phyloP scores from a whole-genome alignment of 164 flowering plant genomes.

The Chloranthus sessilifolius region DNA sequence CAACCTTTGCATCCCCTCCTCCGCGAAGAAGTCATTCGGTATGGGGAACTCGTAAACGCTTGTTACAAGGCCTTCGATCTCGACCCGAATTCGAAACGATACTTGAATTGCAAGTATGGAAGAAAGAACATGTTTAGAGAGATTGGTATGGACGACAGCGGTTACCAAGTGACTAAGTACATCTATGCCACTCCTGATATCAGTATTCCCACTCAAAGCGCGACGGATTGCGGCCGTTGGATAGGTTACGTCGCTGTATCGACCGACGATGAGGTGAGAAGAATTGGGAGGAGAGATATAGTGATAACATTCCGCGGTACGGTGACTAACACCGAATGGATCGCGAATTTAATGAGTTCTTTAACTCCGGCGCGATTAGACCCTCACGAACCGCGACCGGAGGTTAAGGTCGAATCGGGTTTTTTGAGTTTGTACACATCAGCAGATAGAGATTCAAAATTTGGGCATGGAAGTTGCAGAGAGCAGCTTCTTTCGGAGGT shows the following conservation, averaged over 20 bases:
- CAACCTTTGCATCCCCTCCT: slow-evolving; percentile 58
- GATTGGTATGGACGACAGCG: slow-evolving; percentile 44
- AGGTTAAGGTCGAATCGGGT: slow-evolving; percentile 49
- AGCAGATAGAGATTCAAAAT: slow-evolving; percentile 11
- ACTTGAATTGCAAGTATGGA: slow-evolving; percentile 59
- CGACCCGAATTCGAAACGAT: slow-evolving; percentile 44
- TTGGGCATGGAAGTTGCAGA: slow-evolving; percentile 15
- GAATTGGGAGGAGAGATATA: slow-evolving; percentile 61
- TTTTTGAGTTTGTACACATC: slow-evolving; percentile 22
- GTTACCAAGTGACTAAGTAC: slow-evolving; percentile 59
- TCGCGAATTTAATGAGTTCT: slow-evolving; percentile 56
- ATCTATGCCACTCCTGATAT: slow-evolving; percentile 62
- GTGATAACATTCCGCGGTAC: slow-evolving; percentile 61
- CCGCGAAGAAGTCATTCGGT: slow-evolving; percentile 46
- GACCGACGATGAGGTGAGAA: slow-evolving; percentile 26
- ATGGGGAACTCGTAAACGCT: slow-evolving; percentile 50
- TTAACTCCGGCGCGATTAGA: slow-evolving; percentile 51
- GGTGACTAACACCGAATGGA: slow-evolving; percentile 59
- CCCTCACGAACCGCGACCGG: slow-evolving; percentile 33
- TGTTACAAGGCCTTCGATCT: slow-evolving; percentile 68
- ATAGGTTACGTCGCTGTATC: slow-evolving; percentile 71
- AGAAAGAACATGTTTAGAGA: slow-evolving; percentile 34
- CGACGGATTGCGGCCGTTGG: slow-evolving; percentile 43
- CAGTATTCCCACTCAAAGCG: slow-evolving; percentile 34
- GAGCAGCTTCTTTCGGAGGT: slow-evolving; percentile 25